phyloP scores from a whole-genome alignment of 164 flowering plant genomes.

The Vitis amurensis region DNA sequence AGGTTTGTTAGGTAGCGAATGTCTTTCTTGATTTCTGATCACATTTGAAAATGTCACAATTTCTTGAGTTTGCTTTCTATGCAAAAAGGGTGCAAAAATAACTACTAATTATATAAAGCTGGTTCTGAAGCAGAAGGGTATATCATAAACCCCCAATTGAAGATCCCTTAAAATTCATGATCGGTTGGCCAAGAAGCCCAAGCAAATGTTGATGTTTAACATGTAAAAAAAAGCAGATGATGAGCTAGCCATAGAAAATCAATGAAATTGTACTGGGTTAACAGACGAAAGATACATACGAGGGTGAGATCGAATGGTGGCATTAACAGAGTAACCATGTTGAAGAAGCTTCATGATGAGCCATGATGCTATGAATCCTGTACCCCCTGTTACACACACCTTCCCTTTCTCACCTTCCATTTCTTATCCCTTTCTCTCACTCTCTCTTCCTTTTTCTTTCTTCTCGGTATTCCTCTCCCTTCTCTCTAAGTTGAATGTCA shows the following conservation, averaged over 20 bases:
- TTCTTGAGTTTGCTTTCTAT: neutral
- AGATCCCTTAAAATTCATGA: no score
- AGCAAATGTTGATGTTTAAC: no score
- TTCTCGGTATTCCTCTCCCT: no score
- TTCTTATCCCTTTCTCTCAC: neutral
- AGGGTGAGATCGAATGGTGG: conserved; percentile 41
- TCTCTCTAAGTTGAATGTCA: no score
- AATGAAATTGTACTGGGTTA: no score
- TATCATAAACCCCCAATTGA: no score
- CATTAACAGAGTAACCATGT: conserved; percentile 33
- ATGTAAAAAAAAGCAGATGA: no score
- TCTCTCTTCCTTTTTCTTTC: neutral
- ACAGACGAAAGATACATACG: conserved; percentile 15
- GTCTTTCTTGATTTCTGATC: conserved; percentile 33
- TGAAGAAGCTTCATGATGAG: conserved; percentile 38
- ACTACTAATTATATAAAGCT: no score
- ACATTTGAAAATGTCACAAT: neutral
- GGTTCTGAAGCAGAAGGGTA: no score
- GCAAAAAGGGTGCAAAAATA: no score
- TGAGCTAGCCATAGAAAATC: neutral
- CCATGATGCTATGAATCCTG: conserved; percentile 44
- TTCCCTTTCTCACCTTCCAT: conserved; percentile 29
- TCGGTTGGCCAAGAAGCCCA: no score
- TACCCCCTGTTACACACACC: conserved; percentile 61
- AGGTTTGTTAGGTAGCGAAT: conserved; percentile 36